phyloP scores from a whole-genome alignment of 2,329 filamentous ascomycete genomes.

The Aspergillus hiratsukae region DNA sequence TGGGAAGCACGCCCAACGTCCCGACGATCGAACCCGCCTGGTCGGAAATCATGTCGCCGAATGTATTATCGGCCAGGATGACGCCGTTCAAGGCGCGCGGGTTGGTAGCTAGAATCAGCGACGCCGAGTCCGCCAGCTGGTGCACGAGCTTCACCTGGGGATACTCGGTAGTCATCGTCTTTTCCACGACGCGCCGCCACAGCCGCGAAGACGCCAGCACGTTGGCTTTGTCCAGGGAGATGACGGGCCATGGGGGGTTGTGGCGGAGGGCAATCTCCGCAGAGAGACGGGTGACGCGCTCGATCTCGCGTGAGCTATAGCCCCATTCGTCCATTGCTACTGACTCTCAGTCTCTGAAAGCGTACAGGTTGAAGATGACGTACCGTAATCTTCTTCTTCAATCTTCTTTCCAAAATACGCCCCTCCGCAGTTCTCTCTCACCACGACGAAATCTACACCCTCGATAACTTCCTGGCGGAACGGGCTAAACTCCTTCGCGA shows the following conservation, averaged over 20 bases:
- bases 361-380: conserved; percentile 28
- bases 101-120: conserved; percentile 91
- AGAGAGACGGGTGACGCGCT: conserved; percentile 73
- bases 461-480: conserved; percentile 76
- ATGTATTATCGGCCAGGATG: conserved; percentile 82
- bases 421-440: conserved; percentile 41
- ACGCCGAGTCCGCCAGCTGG: conserved; percentile 85
- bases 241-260: conserved; percentile 68
- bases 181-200: conserved; percentile 77
- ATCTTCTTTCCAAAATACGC: conserved; percentile 40
- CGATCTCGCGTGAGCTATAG: conserved; percentile 76
- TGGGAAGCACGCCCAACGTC: conserved; percentile 77
- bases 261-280: conserved; percentile 71
- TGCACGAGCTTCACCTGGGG: conserved; percentile 74
- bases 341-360: not conserved
- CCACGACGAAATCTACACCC: conserved; percentile 73
- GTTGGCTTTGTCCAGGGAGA: conserved; percentile 88
- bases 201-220: conserved; percentile 80
- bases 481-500: conserved; percentile 72
- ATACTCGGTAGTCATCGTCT: conserved; percentile 78
- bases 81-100: conserved; percentile 78
- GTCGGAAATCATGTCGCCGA: conserved; percentile 89
- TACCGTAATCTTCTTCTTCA: conserved; percentile 35
- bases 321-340: conserved; percentile 68
- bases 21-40: conserved; percentile 88